These are phyloP conservation scores for Saraca asoca DNA, from an alignment of 331 rosid species.

Conservation along the genomic window DNA sequence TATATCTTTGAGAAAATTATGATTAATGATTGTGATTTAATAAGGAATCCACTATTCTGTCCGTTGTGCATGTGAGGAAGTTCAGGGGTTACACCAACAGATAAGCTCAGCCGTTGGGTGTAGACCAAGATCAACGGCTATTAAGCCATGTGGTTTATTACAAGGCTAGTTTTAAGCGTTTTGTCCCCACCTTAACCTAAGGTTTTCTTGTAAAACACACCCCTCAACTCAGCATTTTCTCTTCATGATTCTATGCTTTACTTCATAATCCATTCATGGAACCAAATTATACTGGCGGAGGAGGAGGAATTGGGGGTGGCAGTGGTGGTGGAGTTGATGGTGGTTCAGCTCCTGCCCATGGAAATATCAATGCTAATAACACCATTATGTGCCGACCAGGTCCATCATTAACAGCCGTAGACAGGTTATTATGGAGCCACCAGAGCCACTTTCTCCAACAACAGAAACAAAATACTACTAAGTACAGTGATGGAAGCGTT, in stretches of 20 bases:
- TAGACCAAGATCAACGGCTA: constrained; percentile 39
- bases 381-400: constrained; percentile 37
- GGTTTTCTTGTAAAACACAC: not conserved
- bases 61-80: constrained; percentile 47
- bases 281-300: no score
- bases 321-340: not conserved
- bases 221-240: constrained; percentile 28
- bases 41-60: constrained; percentile 50
- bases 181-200: constrained; percentile 23
- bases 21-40: constrained; percentile 33
- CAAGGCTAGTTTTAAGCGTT: constrained; percentile 47
- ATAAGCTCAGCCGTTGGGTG: constrained; percentile 50
- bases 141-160: constrained; percentile 44
- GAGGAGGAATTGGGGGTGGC: constrained; percentile 12
- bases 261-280: not conserved
- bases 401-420: constrained; percentile 75
- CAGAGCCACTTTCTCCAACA: constrained; percentile 32
- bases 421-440: constrained; percentile 64
- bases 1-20: no score
- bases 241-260: constrained; percentile 23
- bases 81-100: constrained; percentile 61
- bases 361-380: constrained; percentile 1
- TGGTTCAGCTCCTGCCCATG: constrained; percentile 25
- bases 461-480: constrained; percentile 25
- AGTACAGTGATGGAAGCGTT: constrained; percentile 17